A percentile compares a stretch with the other conserved stretches of the same genome.
phyloP scores from a whole-genome alignment of 75 land plant species.

The Larix kaempferi region DNA sequence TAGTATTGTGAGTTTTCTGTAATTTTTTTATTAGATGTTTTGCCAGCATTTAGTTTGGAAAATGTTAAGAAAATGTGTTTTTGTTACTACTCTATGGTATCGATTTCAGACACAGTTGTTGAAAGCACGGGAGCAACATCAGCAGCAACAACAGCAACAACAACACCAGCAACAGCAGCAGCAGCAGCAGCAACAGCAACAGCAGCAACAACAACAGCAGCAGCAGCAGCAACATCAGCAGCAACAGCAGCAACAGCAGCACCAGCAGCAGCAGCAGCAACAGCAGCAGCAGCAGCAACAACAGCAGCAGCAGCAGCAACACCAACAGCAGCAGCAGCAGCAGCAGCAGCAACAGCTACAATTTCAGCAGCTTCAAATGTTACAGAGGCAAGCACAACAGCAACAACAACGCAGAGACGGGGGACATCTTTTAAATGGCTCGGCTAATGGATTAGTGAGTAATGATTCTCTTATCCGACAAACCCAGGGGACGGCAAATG shows the following conservation, averaged over 20 bases:
- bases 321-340: not conserved
- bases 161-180: slow-evolving; percentile 24
- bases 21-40: too few species aligned
- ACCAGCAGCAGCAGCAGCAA: slow-evolving; percentile 9
- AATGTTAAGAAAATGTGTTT: too few species aligned
- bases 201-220: slow-evolving; percentile 10
- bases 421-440: slow-evolving; percentile 51
- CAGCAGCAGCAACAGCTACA: slow-evolving; percentile 11
- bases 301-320: not conserved
- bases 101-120: too few species aligned
- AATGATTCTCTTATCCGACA: slow-evolving; percentile 60
- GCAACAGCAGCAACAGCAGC: not conserved
- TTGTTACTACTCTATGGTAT: too few species aligned
- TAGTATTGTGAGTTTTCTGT: too few species aligned
- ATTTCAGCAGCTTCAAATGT: slow-evolving; percentile 28
- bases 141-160: slow-evolving; percentile 11
- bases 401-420: slow-evolving; percentile 73
- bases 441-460: slow-evolving; percentile 53
- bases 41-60: too few species aligned
- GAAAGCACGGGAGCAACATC: slow-evolving; percentile 16
- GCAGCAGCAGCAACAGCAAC: slow-evolving; percentile 27
- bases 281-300: slow-evolving; percentile 8
- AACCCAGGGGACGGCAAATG: slow-evolving; percentile 66
- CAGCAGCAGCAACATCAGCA: slow-evolving; percentile 18
- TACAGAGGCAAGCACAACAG: slow-evolving; percentile 17